phyloP scores from a whole-genome alignment of 768 basidiomycete species.

The Rhodotorula kratochvilovae region DNA sequence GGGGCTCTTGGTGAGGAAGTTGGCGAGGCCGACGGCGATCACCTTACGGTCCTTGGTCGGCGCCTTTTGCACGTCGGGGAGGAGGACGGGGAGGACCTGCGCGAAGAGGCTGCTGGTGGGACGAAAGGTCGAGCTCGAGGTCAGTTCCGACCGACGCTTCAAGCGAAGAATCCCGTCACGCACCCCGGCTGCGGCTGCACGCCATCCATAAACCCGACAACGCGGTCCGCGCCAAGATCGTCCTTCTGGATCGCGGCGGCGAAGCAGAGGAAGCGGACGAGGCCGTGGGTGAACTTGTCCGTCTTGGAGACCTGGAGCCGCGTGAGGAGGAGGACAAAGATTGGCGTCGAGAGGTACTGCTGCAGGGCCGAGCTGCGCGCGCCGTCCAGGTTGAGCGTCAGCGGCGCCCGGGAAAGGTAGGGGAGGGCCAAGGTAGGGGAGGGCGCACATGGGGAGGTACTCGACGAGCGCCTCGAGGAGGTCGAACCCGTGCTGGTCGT shows the following conservation, averaged over 20 bases:
- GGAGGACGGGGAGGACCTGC: constrained; percentile 68
- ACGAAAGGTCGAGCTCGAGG: no score
- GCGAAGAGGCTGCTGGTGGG: constrained; percentile 62
- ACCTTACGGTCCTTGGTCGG: constrained; percentile 79
- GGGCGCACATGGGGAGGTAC: constrained; percentile 66
- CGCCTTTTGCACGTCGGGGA: constrained; percentile 75
- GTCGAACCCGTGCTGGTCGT: constrained; percentile 89
- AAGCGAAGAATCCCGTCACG: constrained; percentile 41
- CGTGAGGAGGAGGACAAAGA: constrained; percentile 69
- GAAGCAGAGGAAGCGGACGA: constrained; percentile 73
- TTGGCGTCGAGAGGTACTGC: constrained; percentile 66
- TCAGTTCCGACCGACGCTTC: no score
- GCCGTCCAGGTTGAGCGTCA: no score
- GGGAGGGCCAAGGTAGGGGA: neutral
- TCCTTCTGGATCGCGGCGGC: constrained; percentile 68
- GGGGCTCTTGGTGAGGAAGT: constrained; percentile 68
- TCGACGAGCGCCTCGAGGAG: constrained; percentile 71
- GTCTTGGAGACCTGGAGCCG: constrained; percentile 81
- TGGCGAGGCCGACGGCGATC: constrained; percentile 70
- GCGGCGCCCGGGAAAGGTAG: no score
- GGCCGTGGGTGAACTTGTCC: constrained; percentile 75
- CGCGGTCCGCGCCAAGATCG: constrained; percentile 70
- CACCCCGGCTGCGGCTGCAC: constrained; percentile 70
- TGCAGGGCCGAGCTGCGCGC: constrained; percentile 58
- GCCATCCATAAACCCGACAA: constrained; percentile 71